Evolutionary conservation across 2,329 filamentous ascomycete species (phyloP), one percentile per base, ranked within the genome.

Genomic region (Diaporthe sp.): DNA sequence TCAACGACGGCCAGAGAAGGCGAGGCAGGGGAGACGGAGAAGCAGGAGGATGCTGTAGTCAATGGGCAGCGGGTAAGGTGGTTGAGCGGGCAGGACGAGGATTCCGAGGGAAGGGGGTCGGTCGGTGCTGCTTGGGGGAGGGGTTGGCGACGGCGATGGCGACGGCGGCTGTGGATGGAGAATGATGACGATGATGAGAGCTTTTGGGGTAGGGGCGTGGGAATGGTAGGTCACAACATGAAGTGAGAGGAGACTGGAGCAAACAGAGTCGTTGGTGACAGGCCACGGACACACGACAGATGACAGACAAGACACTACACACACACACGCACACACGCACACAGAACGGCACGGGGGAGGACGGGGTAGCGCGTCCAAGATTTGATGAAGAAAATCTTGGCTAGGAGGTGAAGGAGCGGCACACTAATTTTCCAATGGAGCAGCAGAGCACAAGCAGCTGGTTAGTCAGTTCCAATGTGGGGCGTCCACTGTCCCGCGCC

Each of bases 361-460:
- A 68, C 65, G 65, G 49, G 46, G 49, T 22, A 55, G 65, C 46
- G 65, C 49, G 65, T 42, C 49, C 49, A 69, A 69, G 65, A 69
- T 69, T 55, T 69, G 65, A 55, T 22, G 46, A 69, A 69, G 65
- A 69, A 69, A 69, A 69, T 42, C 65, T 28, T 55, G 37, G 34
- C 49, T 12, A 69, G 62, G 62, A 67, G 65, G 65, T 53, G 65
- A 68, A 39, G 70, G 46, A 73, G 58, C 70, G 46, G 58, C 46
- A 46, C 70, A 62, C 58, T 62, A 72, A 62, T 53, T 62, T 62
- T 72, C 57, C 59, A 62, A 49, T 53, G 31, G 58, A 55, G 70
- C n/a, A 34, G 8, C 17, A 39, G 17, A 22, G 19, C n/a, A 15
- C 4, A 51, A 9, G 69, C 31, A 22, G 49, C 31, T 37, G 19